Percentiles rank a stretch among this genome's conserved stretches.
These are phyloP conservation scores for Leccinellum luteum DNA, from an alignment of 768 basidiomycete species.

Conservation along the genomic window DNA sequence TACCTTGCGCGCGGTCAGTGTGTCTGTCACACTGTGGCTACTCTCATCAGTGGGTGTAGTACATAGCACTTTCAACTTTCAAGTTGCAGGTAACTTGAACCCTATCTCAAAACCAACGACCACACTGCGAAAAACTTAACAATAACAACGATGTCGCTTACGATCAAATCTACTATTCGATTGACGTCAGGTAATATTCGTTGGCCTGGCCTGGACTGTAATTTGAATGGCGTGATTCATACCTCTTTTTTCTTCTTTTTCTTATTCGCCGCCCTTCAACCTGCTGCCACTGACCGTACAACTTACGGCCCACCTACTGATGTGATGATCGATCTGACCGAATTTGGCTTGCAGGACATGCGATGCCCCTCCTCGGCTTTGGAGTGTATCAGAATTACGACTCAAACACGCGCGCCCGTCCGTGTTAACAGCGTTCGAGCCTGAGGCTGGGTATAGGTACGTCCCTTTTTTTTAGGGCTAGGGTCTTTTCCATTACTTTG, in stretches of 20 bases:
- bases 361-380: slow-evolving; percentile 66
- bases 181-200: slow-evolving; percentile 36
- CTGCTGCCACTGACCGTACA: background rate
- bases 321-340: background rate
- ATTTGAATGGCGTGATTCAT: background rate
- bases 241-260: background rate
- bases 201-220: background rate
- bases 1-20: too few relatives aligned
- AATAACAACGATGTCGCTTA: slow-evolving; percentile 23
- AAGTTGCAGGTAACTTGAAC: too few relatives aligned
- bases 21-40: too few relatives aligned
- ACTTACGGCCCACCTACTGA: background rate
- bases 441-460: slow-evolving; percentile 64
- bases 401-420: slow-evolving; percentile 43
- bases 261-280: too few relatives aligned
- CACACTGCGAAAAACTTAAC: too few relatives aligned
- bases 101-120: too few relatives aligned
- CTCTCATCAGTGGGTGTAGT: too few relatives aligned
- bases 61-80: too few relatives aligned
- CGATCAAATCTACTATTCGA: slow-evolving; percentile 30
- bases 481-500: background rate
- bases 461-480: background rate
- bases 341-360: slow-evolving; percentile 38
- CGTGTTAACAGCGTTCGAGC: slow-evolving; percentile 58
- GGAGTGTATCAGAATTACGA: slow-evolving; percentile 67